Evolutionary conservation across 805 yeast species (phyloP).

Genomic region (Candida silvatica): DNA sequence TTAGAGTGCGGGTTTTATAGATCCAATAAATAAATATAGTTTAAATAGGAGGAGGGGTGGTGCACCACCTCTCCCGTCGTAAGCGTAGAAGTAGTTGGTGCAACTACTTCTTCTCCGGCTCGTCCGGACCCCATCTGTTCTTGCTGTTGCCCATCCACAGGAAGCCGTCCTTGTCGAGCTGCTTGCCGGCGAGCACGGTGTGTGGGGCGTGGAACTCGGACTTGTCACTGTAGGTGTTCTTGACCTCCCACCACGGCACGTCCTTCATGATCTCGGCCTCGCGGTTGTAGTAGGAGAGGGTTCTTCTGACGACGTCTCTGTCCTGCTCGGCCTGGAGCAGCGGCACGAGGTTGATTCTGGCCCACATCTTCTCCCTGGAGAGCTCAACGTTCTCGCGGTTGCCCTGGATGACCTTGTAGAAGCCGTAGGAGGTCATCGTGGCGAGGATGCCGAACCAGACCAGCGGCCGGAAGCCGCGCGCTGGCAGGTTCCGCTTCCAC

Average conservation of each 20-base stretch:
- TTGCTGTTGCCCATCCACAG: constrained; percentile 23
- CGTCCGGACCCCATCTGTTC: constrained; percentile 16
- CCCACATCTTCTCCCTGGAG: constrained; percentile 68
- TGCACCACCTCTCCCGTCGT: too few species aligned
- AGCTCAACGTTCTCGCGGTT: constrained; percentile 72
- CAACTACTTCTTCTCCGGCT: constrained; percentile 1
- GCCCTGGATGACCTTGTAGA: constrained; percentile 55
- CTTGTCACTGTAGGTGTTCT: constrained; percentile 28
- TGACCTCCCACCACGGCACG: constrained; percentile 55
- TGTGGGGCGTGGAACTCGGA: constrained; percentile 28
- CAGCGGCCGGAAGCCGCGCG: constrained; percentile 77
- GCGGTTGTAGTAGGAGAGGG: constrained; percentile 53
- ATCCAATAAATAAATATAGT: constrained; percentile 5
- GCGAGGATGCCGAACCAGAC: constrained; percentile 59
- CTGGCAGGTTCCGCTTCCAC: constrained; percentile 82
- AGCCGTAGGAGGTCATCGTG: constrained; percentile 63
- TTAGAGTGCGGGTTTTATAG: not conserved
- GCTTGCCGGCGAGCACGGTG: constrained; percentile 27
- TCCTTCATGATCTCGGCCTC: constrained; percentile 62
- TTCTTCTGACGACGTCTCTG: constrained; percentile 67
- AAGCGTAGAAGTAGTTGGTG: not conserved
- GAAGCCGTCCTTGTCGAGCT: constrained; percentile 23
- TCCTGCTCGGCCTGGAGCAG: constrained; percentile 76
- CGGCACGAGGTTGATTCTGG: constrained; percentile 66
- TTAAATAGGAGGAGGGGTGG: constrained; percentile 2